These are phyloP conservation scores for Chamaecrista fasciculata DNA, from an alignment of 306 rosid genomes.

Conservation along the genomic window DNA sequence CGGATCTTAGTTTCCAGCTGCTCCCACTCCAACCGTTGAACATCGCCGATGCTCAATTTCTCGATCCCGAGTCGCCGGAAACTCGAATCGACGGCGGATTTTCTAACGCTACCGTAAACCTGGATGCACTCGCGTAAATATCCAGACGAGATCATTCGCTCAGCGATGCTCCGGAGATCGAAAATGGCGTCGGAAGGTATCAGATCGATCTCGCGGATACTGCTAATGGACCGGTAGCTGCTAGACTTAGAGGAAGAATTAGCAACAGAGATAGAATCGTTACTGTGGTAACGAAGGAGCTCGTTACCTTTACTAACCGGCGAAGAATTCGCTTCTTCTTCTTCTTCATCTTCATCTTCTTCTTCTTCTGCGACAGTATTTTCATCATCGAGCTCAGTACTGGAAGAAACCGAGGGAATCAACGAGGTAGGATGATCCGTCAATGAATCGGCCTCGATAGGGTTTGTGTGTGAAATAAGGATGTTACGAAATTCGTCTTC, in stretches of 20 bases:
- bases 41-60: constrained; percentile 87
- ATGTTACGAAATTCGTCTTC: constrained; percentile 97
- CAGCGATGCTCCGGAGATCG: constrained; percentile 83
- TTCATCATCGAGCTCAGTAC: not conserved
- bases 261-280: constrained; percentile 30
- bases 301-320: constrained; percentile 20
- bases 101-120: constrained; percentile 87
- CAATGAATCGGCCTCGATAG: constrained; percentile 63
- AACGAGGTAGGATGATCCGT: constrained; percentile 59
- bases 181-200: constrained; percentile 66
- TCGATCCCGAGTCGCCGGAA: constrained; percentile 73
- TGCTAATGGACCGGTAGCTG: constrained; percentile 70
- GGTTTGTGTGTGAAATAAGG: constrained; percentile 62
- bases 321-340: constrained; percentile 28
- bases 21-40: constrained; percentile 91
- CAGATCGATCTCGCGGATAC: constrained; percentile 97
- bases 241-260: not conserved
- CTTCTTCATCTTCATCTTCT: constrained; percentile 3
- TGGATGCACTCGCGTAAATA: constrained; percentile 87
- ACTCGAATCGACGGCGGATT: constrained; percentile 73
- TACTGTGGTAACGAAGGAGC: constrained; percentile 44
- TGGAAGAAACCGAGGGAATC: constrained; percentile 6
- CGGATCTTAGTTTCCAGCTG: constrained; percentile 85
- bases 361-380: not conserved
- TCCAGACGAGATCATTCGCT: constrained; percentile 84